phyloP scores from a whole-genome alignment of 2,329 filamentous ascomycete species.

The Periconia digitata region DNA sequence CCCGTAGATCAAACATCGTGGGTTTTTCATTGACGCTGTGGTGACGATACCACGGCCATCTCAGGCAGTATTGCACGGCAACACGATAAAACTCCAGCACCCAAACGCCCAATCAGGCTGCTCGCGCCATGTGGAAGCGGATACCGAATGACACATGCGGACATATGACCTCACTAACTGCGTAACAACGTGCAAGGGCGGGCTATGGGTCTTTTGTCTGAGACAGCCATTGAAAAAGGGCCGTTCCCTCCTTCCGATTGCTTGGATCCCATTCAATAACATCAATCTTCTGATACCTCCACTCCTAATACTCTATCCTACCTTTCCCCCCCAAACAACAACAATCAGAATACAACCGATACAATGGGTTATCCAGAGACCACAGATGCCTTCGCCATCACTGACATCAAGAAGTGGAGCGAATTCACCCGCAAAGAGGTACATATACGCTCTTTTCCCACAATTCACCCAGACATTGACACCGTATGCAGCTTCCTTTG shows the following conservation, averaged over 20 bases:
- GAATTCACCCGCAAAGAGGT: slow-evolving; percentile 61
- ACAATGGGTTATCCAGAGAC: slow-evolving; percentile 56
- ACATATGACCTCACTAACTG: slow-evolving; percentile 41
- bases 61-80: slow-evolving; percentile 10
- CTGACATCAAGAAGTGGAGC: slow-evolving; percentile 63
- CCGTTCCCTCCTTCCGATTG: background rate
- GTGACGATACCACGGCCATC: slow-evolving; percentile 21
- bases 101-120: slow-evolving; percentile 23
- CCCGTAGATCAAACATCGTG: slow-evolving; percentile 4
- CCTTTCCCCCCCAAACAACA: slow-evolving; percentile 6
- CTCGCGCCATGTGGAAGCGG: slow-evolving; percentile 3
- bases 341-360: slow-evolving; percentile 5
- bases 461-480: slow-evolving; percentile 12
- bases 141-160: background rate
- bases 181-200: slow-evolving; percentile 27
- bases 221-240: slow-evolving; percentile 27
- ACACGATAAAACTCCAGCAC: slow-evolving; percentile 9
- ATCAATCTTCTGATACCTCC: no score
- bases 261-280: slow-evolving; percentile 13
- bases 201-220: slow-evolving; percentile 20
- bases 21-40: slow-evolving; percentile 23
- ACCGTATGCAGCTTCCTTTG: slow-evolving; percentile 64
- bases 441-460: slow-evolving; percentile 37
- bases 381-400: slow-evolving; percentile 52
- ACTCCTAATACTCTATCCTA: no score